Conservation (phyloP, 1,139 yeast species). For the Debaryomycetaceae sp. region DNA sequence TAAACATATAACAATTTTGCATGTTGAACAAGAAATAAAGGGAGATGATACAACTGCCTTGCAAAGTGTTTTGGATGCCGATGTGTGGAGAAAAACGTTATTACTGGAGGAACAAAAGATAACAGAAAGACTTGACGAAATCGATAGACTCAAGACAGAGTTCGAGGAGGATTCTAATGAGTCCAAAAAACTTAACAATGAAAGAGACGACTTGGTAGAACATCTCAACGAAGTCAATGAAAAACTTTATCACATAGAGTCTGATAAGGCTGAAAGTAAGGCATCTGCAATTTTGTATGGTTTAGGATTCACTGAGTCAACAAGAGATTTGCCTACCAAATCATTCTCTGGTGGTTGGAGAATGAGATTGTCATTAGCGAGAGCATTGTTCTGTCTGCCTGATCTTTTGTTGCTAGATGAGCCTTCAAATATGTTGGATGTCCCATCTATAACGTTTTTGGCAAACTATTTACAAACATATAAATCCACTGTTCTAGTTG, state of each 20-base stretch:
- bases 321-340: conserved; percentile 80
- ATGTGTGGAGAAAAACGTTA: conserved; percentile 95
- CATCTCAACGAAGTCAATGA: conserved; percentile 77
- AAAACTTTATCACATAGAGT: conserved; percentile 86
- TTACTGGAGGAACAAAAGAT: conserved; percentile 73
- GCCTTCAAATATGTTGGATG: conserved; percentile 99
- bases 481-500: conserved; percentile 90
- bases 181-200: conserved; percentile 78
- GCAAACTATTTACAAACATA: conserved; percentile 87
- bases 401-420: conserved; percentile 91
- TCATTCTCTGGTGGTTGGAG: conserved; percentile 99
- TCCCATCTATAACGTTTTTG: conserved; percentile 92
- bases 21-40: conserved; percentile 93
- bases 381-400: conserved; percentile 96
- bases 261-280: conserved; percentile 95
- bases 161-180: conserved; percentile 84
- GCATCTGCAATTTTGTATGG: conserved; percentile 95
- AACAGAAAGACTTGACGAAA: conserved; percentile 69
- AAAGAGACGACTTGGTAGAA: conserved; percentile 77
- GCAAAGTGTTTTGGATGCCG: conserved; percentile 95
- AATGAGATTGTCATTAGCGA: conserved; percentile 96
- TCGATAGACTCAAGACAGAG: conserved; percentile 64
- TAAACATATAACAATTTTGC: conserved; percentile 89
- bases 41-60: conserved; percentile 91
- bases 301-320: conserved; percentile 85